Evolutionary conservation across 345 rosid genomes (phyloP), one percentile per base, ranked within the genome.

Genomic region (Draba incana): DNA sequence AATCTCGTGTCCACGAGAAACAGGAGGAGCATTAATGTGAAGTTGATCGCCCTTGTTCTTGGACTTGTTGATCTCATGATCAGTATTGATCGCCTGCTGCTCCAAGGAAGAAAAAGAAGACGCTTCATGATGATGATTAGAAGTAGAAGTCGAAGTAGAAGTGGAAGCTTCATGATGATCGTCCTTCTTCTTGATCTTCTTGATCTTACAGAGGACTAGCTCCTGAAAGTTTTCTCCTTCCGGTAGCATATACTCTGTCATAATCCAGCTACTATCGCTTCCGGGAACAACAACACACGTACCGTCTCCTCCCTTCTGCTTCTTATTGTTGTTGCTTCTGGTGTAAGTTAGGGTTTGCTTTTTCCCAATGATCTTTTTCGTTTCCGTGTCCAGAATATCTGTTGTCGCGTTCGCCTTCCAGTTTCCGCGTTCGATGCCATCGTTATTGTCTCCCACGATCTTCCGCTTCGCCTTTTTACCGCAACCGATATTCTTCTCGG

Each of bases 201-300:
- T 20, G 46, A 20, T 11, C 46, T 20, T 15, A 41, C 64, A 60
- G 0, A 60, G 33, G 51, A 60, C 65, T 3, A 25, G 13, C 9
- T 43, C 38, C n/a, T 14, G 37, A 59, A 42, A 59, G 50, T n/a
- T 41, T 8, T 5, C 51, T 14, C 6, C n/a, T 8, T 27, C 39
- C 6, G 27, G 39, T 14, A 61, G 27, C 65, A 45, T 28, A 45
- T 30, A 61, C 38, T 61, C 65, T 44, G 25, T 61, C 65, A 61
- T 61, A 44, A 28, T 61, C 65, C 65, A 61, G 65, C 52, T 27
- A 10, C 8, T 25, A 2, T 60, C n/a, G 28, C 53, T 61, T 2
- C 52, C 52, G 0, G 14, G 65, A 14, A 10, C 27, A 44, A 9
- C 6, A 59, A 3, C 39, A 27, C 3, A 41, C 42, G 15, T 5